Base-by-base conservation (phyloP, 2,329 filamentous ascomycete genomes). In the Hortaea werneckii region DNA sequence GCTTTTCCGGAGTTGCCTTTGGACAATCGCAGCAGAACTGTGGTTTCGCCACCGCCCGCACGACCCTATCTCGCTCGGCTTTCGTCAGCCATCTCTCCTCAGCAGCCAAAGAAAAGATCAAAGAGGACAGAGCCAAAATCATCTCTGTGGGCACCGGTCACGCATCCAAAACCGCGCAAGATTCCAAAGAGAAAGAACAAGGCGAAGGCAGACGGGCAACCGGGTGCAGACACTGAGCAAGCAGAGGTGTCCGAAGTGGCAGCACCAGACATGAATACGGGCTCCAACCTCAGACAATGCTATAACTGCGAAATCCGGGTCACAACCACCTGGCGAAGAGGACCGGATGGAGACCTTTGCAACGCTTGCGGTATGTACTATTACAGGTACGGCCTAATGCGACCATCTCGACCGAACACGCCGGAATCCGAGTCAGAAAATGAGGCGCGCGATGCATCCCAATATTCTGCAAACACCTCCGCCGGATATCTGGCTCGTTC, bases 331-430 rank as follows among this genome's bases (percentile, higher is more conserved):
- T 62, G 58, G 58, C 54, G 55, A 11, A 49, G 44, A 13, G 58
- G 58, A 2, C 58, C 58, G 7, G 50, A 59, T 29, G 58, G 56
- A n/a, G 50, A 50, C 35, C 39, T 61, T n/a, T 62, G 59, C 47
- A 55, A 52, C 43, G 50, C 56, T 7, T 62, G 59, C 45, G 56
- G 57, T 12, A 57, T 54, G 42, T 62, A 61, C 44, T 57, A 50
- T 35, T 54, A 57, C 39, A 51, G 50, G 12, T 57, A 60, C 44
- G 57, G 55, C n/a, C 49, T 56, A 27, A 51, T 59, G 53, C 56
- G 54, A 47, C 53, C 54, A 20, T 48, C 57, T 20, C 50, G 55
- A 42, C 53, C 51, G 9, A 46, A 51, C 1, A 56, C 55, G 27
- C 44, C 42, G 12, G 45, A 45, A 10, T 35, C 44, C 13, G 44